Evolutionary conservation across 495 filamentous ascomycete species (phyloP).

Genomic region (Penicillium malachiteum): DNA sequence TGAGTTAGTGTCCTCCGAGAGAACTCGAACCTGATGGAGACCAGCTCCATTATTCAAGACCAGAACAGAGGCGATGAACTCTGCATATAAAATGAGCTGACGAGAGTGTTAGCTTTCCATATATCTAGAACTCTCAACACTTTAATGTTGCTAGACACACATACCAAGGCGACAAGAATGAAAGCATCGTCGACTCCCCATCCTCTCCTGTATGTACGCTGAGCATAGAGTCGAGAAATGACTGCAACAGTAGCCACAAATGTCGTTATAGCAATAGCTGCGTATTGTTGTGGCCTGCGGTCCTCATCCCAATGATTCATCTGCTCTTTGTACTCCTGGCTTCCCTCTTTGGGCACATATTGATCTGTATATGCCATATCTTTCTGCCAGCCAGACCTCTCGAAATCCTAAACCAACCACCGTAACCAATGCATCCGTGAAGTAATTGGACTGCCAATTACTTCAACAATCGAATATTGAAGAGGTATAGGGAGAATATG

Average conservation of each 20-base stretch:
- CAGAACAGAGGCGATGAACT: not conserved
- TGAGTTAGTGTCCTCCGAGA: not conserved
- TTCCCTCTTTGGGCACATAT: conserved; percentile 1
- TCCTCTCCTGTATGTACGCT: not conserved
- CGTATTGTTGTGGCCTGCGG: conserved; percentile 1
- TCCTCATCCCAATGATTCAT: not conserved
- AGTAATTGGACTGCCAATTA: no score
- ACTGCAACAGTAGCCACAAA: conserved; percentile 1
- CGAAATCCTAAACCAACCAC: no score
- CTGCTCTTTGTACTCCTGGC: not conserved
- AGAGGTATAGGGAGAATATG: not conserved
- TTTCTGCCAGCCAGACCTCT: not conserved
- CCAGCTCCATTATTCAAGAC: conserved; percentile 4
- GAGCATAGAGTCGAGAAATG: conserved; percentile 1
- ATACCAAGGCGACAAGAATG: conserved; percentile 2
- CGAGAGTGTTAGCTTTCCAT: not conserved
- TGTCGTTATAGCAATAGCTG: not conserved
- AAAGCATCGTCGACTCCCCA: conserved; percentile 4
- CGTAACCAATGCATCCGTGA: no score
- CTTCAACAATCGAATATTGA: not conserved
- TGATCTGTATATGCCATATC: not conserved
- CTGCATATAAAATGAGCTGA: not conserved
- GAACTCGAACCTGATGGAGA: conserved; percentile 5
- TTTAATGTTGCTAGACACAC: not conserved
- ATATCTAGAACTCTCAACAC: no score